Conservation (phyloP, 2,329 filamentous ascomycete species). For the Scedosporium apiospermum region DNA sequence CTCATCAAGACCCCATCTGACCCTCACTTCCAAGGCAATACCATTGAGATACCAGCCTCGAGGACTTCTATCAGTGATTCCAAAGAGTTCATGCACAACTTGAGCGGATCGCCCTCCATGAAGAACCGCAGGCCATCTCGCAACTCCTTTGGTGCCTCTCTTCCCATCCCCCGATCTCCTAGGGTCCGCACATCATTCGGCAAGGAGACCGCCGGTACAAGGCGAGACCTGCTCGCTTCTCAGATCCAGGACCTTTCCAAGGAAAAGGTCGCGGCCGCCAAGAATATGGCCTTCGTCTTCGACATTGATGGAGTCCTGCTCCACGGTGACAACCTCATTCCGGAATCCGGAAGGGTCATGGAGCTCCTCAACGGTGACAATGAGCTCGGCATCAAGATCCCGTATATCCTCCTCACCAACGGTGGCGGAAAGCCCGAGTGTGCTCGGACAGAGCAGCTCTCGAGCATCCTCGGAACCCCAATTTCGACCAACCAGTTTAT, state of each 20-base stretch:
- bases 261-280: slow-evolving; percentile 58
- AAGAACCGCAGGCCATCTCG: slow-evolving; percentile 59
- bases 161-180: slow-evolving; percentile 64
- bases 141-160: slow-evolving; percentile 65
- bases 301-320: slow-evolving; percentile 95
- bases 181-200: slow-evolving; percentile 49
- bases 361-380: slow-evolving; percentile 60
- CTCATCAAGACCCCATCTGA: not conserved
- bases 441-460: slow-evolving; percentile 74
- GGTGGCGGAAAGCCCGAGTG: slow-evolving; percentile 92
- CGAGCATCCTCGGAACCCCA: slow-evolving; percentile 35
- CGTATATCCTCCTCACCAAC: slow-evolving; percentile 93
- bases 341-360: slow-evolving; percentile 67
- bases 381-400: slow-evolving; percentile 73
- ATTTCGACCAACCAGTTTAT: slow-evolving; percentile 49
- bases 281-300: slow-evolving; percentile 71
- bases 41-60: slow-evolving; percentile 62
- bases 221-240: slow-evolving; percentile 58
- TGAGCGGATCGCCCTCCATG: slow-evolving; percentile 59
- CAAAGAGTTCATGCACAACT: slow-evolving; percentile 61
- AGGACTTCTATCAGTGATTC: slow-evolving; percentile 60
- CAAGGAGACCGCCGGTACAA: slow-evolving; percentile 19
- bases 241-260: slow-evolving; percentile 60
- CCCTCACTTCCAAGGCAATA: slow-evolving; percentile 11
- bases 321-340: slow-evolving; percentile 68